A percentile compares a stretch with the other conserved stretches of the same genome.
Conservation (phyloP, 257 asterid genomes). For the Fraxinus cuspidata region DNA sequence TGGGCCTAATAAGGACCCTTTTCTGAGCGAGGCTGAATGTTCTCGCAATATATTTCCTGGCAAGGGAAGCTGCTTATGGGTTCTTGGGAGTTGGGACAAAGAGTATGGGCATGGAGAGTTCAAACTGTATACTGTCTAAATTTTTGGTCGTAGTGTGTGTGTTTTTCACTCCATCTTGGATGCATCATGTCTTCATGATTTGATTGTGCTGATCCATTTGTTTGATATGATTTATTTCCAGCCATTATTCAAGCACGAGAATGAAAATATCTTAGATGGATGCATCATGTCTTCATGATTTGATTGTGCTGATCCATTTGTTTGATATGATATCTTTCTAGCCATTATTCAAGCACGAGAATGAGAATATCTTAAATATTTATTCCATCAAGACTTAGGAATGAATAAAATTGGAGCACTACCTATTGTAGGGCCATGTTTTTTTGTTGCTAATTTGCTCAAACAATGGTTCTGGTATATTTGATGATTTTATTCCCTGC, state of each 20-base stretch:
- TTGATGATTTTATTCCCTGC: slow-evolving; percentile 27
- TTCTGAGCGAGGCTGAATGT: neutral
- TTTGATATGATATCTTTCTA: neutral
- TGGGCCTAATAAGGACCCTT: neutral
- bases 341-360: neutral
- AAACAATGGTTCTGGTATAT: slow-evolving; percentile 1
- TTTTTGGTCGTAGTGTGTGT: neutral
- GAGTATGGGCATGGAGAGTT: neutral
- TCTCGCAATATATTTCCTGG: neutral
- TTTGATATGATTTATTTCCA: neutral
- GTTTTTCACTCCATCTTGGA: neutral
- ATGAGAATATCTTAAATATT: neutral
- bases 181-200: neutral
- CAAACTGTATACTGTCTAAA: neutral
- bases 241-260: neutral
- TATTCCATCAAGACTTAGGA: neutral
- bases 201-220: neutral
- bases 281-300: neutral
- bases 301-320: neutral
- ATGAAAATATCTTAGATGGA: no score
- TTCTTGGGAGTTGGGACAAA: neutral
- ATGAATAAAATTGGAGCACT: neutral
- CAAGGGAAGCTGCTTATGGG: neutral
- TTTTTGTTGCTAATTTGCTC: neutral
- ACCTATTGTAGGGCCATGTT: neutral